Percentiles rank a stretch among this genome's conserved stretches.
These are phyloP conservation scores for Bipolaris bicolor DNA, from an alignment of 2,329 filamentous ascomycete genomes.

Conservation along the genomic window DNA sequence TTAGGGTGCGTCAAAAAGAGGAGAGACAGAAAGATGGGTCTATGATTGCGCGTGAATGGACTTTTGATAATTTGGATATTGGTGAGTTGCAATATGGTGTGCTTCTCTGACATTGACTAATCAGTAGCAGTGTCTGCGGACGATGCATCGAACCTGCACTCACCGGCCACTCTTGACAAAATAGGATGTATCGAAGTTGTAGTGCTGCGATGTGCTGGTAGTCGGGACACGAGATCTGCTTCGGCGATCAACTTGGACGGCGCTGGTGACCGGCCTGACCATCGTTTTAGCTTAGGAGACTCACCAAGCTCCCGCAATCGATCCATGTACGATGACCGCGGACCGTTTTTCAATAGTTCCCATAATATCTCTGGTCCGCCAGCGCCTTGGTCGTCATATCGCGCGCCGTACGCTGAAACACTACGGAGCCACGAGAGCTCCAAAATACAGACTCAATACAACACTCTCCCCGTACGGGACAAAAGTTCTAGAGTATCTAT, in stretches of 20 bases:
- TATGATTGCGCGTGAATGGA: constrained; percentile 61
- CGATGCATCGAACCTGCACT: constrained; percentile 40
- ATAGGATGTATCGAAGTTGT: constrained; percentile 58
- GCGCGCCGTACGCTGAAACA: constrained; percentile 23
- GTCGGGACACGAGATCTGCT: constrained; percentile 25
- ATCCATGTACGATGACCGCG: constrained; percentile 29
- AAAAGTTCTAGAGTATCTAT: background rate
- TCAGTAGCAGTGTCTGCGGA: constrained; percentile 45
- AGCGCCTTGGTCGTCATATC: constrained; percentile 15
- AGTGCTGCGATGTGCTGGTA: constrained; percentile 51
- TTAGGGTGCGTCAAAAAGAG: constrained; percentile 61
- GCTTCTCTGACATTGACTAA: constrained; percentile 14
- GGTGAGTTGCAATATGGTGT: constrained; percentile 42
- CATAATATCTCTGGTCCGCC: constrained; percentile 4
- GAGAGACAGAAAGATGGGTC: constrained; percentile 53
- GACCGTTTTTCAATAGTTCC: background rate
- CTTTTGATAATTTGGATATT: constrained; percentile 58
- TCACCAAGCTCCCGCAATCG: background rate
- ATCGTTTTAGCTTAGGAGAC: constrained; percentile 20
- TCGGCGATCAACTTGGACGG: constrained; percentile 40
- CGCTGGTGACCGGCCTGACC: constrained; percentile 25
- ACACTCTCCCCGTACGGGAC: background rate
- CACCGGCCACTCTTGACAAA: constrained; percentile 45
- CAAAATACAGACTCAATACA: constrained; percentile 7
- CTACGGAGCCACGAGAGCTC: constrained; percentile 11